Conservation (phyloP, 2,329 filamentous ascomycete species). For the Phialemoniopsis sp. region DNA sequence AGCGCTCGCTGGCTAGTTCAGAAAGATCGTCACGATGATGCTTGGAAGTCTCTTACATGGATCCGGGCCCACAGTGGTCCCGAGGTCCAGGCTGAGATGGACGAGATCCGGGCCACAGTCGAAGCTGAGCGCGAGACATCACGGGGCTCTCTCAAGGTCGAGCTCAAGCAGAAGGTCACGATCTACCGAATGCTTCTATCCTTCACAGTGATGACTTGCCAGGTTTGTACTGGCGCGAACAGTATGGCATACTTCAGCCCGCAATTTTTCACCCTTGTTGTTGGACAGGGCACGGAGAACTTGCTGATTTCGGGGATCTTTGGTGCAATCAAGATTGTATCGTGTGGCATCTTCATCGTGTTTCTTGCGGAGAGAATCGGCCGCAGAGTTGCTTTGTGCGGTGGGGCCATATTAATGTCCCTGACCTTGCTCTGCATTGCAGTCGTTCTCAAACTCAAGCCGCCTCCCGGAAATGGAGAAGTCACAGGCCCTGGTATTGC, state of each 20-base stretch:
- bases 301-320: slow-evolving; percentile 49
- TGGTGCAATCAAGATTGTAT: slow-evolving; percentile 46
- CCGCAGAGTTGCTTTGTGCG: slow-evolving; percentile 32
- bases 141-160: slow-evolving; percentile 27
- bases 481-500: slow-evolving; percentile 37
- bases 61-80: too few species aligned
- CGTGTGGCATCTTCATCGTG: slow-evolving; percentile 45
- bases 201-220: slow-evolving; percentile 42
- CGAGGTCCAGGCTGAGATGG: slow-evolving; percentile 36
- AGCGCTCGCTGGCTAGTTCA: slow-evolving; percentile 34
- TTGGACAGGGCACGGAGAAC: slow-evolving; percentile 35
- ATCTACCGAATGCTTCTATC: slow-evolving; percentile 35
- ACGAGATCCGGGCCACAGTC: slow-evolving; percentile 42
- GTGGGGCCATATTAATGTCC: slow-evolving; percentile 24
- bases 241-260: slow-evolving; percentile 51
- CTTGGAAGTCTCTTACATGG: too few species aligned
- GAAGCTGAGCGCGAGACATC: slow-evolving; percentile 37
- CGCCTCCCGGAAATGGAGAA: slow-evolving; percentile 18
- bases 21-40: too few species aligned
- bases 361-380: slow-evolving; percentile 45
- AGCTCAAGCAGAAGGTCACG: slow-evolving; percentile 32
- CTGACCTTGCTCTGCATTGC: slow-evolving; percentile 28
- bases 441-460: slow-evolving; percentile 34
- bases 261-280: slow-evolving; percentile 48
- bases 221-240: slow-evolving; percentile 49